These are phyloP conservation scores for Cymodocea nodosa DNA, from an alignment of 116 monocot species.

Conservation along the genomic window DNA sequence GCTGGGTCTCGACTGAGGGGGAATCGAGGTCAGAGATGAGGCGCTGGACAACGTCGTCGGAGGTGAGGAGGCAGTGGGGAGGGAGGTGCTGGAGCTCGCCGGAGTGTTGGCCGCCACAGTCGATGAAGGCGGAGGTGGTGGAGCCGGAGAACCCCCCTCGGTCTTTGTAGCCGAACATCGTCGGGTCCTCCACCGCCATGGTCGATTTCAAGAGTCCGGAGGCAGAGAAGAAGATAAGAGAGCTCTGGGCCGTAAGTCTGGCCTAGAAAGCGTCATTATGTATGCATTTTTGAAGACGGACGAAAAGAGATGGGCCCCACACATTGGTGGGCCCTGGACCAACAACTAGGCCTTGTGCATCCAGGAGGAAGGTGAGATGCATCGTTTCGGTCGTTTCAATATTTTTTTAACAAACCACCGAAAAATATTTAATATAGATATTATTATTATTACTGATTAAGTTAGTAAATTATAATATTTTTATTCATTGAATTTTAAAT, in stretches of 20 bases:
- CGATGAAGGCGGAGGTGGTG: conserved; percentile 26
- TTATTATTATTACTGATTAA: too few species aligned
- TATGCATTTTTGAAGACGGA: conserved; percentile 1
- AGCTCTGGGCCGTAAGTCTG: too few species aligned
- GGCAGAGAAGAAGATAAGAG: neutral
- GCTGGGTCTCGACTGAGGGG: conserved; percentile 12
- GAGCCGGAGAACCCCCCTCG: conserved; percentile 5
- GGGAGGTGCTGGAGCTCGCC: conserved; percentile 13
- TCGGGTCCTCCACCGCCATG: conserved; percentile 7
- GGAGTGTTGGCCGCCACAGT: conserved; percentile 27
- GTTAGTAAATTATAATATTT: too few species aligned
- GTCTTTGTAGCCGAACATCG: conserved; percentile 3
- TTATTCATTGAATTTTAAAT: too few species aligned
- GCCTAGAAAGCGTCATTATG: too few species aligned
- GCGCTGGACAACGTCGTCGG: conserved; percentile 14
- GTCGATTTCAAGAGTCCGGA: neutral
- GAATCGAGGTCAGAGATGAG: conserved; percentile 25
- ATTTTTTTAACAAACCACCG: too few species aligned
- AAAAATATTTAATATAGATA: too few species aligned
- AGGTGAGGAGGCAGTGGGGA: conserved; percentile 7
- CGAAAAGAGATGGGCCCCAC: too few species aligned
- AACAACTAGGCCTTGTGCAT: too few species aligned
- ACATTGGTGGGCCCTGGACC: too few species aligned
- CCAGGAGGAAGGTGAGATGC: too few species aligned
- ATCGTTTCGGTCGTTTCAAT: too few species aligned